Base-by-base conservation (phyloP, 2,329 filamentous ascomycete genomes). In the Fusarium temperatum region DNA sequence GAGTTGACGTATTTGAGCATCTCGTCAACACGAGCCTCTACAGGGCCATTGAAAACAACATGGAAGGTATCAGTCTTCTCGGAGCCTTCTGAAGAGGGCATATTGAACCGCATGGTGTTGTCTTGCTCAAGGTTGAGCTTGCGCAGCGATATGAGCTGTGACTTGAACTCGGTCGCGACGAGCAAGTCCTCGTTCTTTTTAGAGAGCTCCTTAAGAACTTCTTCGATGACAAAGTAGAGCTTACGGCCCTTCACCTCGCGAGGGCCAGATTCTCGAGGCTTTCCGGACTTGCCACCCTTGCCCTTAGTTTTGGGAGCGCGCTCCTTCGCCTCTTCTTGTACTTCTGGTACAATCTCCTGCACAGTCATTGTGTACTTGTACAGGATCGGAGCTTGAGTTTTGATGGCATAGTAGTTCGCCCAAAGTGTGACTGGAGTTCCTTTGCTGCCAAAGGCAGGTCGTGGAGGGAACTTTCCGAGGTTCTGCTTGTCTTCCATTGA, bases 321-420 rank as follows among this genome's bases (percentile, higher is more conserved):
- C 39, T 48, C 56, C 15, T 60, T 73, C 14, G 58, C 6, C 60
- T 63, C 64, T 36, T 41, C 69, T 35, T 72, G 66, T 50, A 50
- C 50, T 36, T 75, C 70, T 1, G 63, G 56, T 0, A 69, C 42
- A 6, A 79, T 47, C 39, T 82, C 78, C 3, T 68, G 74, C 17
- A 85, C 83, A 4, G 83, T 79, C 15, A 89, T 67, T 6, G 81
- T 82, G 76, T 90, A 90, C 64, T 83, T 86, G 76, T 83, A 85
- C 9, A 89, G 66, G 0, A 73, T 66, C 4, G 81, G 75, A 0
- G 80, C 75, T 45, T 83, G 82, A 13, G 86, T 71, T 12, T 81
- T 75, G 54, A 90, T 65, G 3, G 80, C 80, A 73, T 88, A 89
- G 73, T 87, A 90, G 77, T 90, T 90, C 9, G 87, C 82, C 87